Conservation (phyloP, 768 basidiomycete species). For the Termitomyces sp. region DNA sequence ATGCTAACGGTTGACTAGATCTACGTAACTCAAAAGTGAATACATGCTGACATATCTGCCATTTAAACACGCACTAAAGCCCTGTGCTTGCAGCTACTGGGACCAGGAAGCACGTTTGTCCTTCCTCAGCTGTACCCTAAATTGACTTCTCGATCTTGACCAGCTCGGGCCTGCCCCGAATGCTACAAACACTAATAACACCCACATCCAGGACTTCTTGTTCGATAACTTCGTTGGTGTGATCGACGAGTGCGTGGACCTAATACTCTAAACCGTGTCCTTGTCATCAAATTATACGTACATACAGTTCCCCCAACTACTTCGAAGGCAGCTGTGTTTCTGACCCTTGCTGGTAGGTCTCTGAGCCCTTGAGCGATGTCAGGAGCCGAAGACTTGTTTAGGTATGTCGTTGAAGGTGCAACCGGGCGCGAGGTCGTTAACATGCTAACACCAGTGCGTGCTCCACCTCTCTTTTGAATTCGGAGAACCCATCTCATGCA, state of each 20-base stretch:
- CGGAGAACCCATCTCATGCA: neutral
- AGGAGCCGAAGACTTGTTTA: slow-evolving; percentile 1
- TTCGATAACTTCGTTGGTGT: slow-evolving; percentile 54
- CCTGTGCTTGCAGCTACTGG: slow-evolving; percentile 45
- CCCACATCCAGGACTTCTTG: slow-evolving; percentile 50
- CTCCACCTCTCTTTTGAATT: neutral
- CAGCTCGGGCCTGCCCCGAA: slow-evolving; percentile 42
- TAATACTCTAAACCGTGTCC: neutral
- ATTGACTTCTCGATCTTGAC: neutral
- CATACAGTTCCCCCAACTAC: slow-evolving; percentile 32
- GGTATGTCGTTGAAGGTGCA: slow-evolving; percentile 47
- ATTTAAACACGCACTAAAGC: neutral
- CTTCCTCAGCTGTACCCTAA: slow-evolving; percentile 10
- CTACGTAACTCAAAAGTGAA: slow-evolving; percentile 60
- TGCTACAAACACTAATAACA: slow-evolving; percentile 43
- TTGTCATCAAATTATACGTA: neutral
- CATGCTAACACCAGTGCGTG: slow-evolving; percentile 50
- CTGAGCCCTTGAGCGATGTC: neutral
- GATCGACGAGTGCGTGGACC: slow-evolving; percentile 40
- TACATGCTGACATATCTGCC: neutral
- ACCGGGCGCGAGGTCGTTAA: slow-evolving; percentile 59
- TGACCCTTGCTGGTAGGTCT: slow-evolving; percentile 54
- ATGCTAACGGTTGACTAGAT: slow-evolving; percentile 32
- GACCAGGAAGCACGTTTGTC: slow-evolving; percentile 45
- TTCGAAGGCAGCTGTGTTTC: slow-evolving; percentile 57